Evolutionary conservation across 768 basidiomycete species (phyloP), one percentile per base, ranked within the genome.

Genomic region (Suillus plorans): DNA sequence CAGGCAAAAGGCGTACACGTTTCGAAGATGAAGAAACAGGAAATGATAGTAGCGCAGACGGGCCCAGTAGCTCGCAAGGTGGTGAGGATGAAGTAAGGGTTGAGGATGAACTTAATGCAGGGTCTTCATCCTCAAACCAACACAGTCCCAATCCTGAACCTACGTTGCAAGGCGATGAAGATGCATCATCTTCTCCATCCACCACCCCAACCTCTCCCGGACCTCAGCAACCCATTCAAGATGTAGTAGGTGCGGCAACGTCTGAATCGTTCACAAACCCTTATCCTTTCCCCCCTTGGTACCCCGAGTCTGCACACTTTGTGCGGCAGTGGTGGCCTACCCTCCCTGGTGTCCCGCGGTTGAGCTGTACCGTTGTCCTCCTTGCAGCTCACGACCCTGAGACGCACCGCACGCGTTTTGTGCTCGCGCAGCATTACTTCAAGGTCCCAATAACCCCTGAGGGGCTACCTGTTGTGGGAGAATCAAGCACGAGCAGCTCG

Each of bases 301-400:
- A 85, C 66, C 88, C 89, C 16, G 89, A 90, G 70, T 85, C 84
- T 59, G 89, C 89, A 0, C 89, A 91, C 75, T 91, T 91, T 65
- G 89, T 91, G 6, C 85, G 90, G 13, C 90, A 91, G 66, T 91
- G 90, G 90, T 91, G 90, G 90, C 90, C 90, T 2, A 86, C 84
- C 3, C 75, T 91, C 4, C 81, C 86, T 0, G 79, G 81, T 1
- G 84, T 90, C 14, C 90, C 87, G 2, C 80, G 85, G 31, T 81
- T 90, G 10, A 90, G 89, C 74, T 90, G 89, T 69, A 89, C 89
- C 0, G 89, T 91, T 25, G 83, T 90, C 25, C 80, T 91, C 1
- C 82, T 90, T 4, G 85, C 88, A 0, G 80, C 82, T 13, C 88
- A 89, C 64, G 85, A 90, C 67, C 82, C 79, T n/a, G 75, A 79